phyloP scores from a whole-genome alignment of 352 stramenopile species.

The Phytophthora chlamydospora region DNA sequence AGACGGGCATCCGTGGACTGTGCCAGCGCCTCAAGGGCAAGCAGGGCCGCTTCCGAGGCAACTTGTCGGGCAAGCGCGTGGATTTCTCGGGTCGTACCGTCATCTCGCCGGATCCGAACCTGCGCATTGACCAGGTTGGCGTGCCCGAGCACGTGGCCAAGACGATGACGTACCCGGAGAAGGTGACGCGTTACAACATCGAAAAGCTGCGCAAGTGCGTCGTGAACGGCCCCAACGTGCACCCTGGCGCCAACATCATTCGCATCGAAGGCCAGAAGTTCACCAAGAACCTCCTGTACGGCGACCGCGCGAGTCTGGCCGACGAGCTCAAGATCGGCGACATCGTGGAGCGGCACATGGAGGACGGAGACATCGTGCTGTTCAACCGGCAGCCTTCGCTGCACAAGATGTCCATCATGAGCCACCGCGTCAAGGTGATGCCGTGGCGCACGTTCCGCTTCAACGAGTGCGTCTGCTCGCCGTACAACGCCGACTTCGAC shows the following conservation, averaged over 20 bases:
- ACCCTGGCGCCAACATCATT: slow-evolving; percentile 97
- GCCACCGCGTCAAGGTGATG: slow-evolving; percentile 92
- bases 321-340: slow-evolving; percentile 96
- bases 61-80: slow-evolving; percentile 98
- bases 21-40: slow-evolving; percentile 99
- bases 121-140: slow-evolving; percentile 94
- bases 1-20: slow-evolving; percentile 96
- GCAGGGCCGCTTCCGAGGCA: slow-evolving; percentile 98
- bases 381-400: slow-evolving; percentile 99
- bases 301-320: slow-evolving; percentile 93
- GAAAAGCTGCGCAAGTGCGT: slow-evolving; percentile 95
- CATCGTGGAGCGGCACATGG: slow-evolving; percentile 99
- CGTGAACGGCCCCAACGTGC: slow-evolving; percentile 95
- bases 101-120: slow-evolving; percentile 99
- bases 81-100: slow-evolving; percentile 99
- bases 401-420: slow-evolving; percentile 99
- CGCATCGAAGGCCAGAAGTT: slow-evolving; percentile 87
- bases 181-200: slow-evolving; percentile 98
- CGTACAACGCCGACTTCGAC: slow-evolving; percentile 99
- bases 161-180: slow-evolving; percentile 99
- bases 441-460: slow-evolving; percentile 99
- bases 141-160: slow-evolving; percentile 96
- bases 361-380: slow-evolving; percentile 98
- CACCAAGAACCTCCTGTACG: slow-evolving; percentile 94
- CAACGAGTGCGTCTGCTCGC: slow-evolving; percentile 99